Base-by-base conservation (phyloP, 2,329 filamentous ascomycete genomes). In the Fusarium sublunatum region DNA sequence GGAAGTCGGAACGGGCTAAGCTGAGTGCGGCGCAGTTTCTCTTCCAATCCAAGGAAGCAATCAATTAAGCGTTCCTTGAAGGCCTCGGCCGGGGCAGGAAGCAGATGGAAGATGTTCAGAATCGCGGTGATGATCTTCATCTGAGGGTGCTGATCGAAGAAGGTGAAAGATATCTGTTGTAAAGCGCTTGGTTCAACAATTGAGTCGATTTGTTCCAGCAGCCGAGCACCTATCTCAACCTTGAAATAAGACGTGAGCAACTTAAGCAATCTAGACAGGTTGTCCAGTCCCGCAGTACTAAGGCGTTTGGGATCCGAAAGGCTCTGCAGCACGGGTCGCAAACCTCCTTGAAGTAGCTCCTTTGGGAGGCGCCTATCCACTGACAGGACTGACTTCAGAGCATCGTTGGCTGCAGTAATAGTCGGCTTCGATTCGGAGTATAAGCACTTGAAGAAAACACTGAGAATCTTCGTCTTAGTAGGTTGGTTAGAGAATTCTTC, bases 181-280 rank as follows among this genome's bases (percentile, higher is more conserved):
- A 98, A 80, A 12, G 88, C 85, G 47, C 82, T 84, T 3, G 91
- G 86, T 56, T 97, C 93, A 1, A 94, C 93, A 64, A 99, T 93
- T 10, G 89, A 86, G 73, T 94, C 94, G 77, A 97, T 90, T 70
- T 99, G 95, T 64, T 98, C 94, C 9, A 99, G 82, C n/a, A 99
- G 79, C 24, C 95, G 87, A 22, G 92, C 87, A 7, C 95, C 96
- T 50, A 99, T 99, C 74, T 99, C 95, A 1, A 98, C 93, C 77
- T 99, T 99, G 79, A 99, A 99, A 75, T 99, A 99, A 58, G 95
- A 98, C 0, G 94, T 99, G 15, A 99, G 82, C 2, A 99, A 83
- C 64, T 95, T 94, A 58, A 99, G 78, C 2, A 99, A 83, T 35
- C 94, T 88, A 15, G 93, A 93, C 29, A 99, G 81, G 25, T 96